These are phyloP conservation scores for Botryosphaeria agaves DNA, from an alignment of 2,329 filamentous ascomycete genomes.

Conservation along the genomic window DNA sequence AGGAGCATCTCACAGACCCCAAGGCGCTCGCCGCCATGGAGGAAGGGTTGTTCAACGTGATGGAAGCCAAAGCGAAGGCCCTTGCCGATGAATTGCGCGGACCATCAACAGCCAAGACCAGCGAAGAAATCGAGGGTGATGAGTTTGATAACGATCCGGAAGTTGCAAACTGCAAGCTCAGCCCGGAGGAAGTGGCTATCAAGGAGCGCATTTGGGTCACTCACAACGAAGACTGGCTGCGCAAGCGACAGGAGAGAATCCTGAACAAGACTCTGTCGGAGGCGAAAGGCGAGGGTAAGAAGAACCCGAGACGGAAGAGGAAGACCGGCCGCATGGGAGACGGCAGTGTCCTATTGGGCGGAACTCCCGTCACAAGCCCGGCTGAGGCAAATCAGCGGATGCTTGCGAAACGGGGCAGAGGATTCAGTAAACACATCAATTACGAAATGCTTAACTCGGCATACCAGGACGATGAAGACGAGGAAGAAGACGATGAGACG, in stretches of 20 bases:
- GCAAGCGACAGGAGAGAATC: conserved; percentile 68
- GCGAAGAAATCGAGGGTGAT: conserved; percentile 50
- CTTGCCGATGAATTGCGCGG: conserved; percentile 12
- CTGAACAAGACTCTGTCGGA: conserved; percentile 52
- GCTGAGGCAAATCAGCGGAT: conserved; percentile 27
- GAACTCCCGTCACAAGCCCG: conserved; percentile 22
- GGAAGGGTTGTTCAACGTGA: conserved; percentile 12
- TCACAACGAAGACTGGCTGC: conserved; percentile 85
- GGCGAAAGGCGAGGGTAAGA: conserved; percentile 22
- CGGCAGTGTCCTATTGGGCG: conserved; percentile 24
- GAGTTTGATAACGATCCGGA: conserved; percentile 87
- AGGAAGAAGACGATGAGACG: too few relatives aligned
- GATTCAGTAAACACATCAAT: conserved; percentile 27
- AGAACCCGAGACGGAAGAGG: conserved; percentile 31
- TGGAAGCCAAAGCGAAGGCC: conserved; percentile 10
- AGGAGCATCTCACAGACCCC: conserved; percentile 13
- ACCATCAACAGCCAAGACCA: conserved; percentile 5
- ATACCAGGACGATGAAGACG: too few relatives aligned
- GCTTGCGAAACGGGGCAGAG: conserved; percentile 24
- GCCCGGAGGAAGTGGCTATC: conserved; percentile 53
- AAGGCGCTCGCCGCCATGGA: conserved; percentile 12
- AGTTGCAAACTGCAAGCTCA: conserved; percentile 62
- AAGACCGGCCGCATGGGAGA: conserved; percentile 22
- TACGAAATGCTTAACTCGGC: conserved; percentile 28
- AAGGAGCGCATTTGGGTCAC: conserved; percentile 93